Base-by-base conservation (phyloP, 2,329 filamentous ascomycete species). In the Basipetospora chlamydospora region DNA sequence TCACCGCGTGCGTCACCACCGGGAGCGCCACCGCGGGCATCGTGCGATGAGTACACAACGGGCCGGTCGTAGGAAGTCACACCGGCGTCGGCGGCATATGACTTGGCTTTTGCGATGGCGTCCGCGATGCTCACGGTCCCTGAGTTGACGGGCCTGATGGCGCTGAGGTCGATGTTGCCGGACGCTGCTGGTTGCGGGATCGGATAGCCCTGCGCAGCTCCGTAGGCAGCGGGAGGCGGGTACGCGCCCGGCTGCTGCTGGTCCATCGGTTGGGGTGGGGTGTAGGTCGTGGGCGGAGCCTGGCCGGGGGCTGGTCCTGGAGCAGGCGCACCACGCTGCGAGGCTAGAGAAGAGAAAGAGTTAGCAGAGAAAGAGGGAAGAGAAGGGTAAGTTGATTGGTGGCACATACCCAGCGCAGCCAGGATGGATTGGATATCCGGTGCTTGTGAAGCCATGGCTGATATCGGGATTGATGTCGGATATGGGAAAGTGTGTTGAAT, bases 61-160 rank as follows among this genome's bases (percentile, higher is more conserved):
- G 67, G 66, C 35, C 73, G 64, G 34, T 79, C 73, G 53, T 77
- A 78, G 12, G 68, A 64, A 26, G 68, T 60, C 23, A 85, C 64
- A 42, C 82, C 83, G 51, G 84, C 82, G 53, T 88, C 79, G 21
- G 80, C 76, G 28, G 85, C 83, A 55, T 82, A 83, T 28, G 78
- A 80, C 53, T 82, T 81, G 32, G 84, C 85, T 54, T 86, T 84
- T 26, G 85, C 82, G 47, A 93, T 78, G 33, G 84, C 81, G 54
- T 92, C 84, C 40, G 80, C 73, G 44, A 93, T 78, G 56, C 78
- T 88, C 47, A 92, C 78, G 15, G 80, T 84, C 40, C 85, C 85
- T 21, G 81, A 82, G 52, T 71, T 84, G 38, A 80, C 70, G 4
- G 85, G 84, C 49, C 81, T 80, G 51, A 90, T 83, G 38, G 73